These are phyloP conservation scores for Jamesozyma jinghongensis DNA, from an alignment of 805 yeast genomes.

Conservation along the genomic window DNA sequence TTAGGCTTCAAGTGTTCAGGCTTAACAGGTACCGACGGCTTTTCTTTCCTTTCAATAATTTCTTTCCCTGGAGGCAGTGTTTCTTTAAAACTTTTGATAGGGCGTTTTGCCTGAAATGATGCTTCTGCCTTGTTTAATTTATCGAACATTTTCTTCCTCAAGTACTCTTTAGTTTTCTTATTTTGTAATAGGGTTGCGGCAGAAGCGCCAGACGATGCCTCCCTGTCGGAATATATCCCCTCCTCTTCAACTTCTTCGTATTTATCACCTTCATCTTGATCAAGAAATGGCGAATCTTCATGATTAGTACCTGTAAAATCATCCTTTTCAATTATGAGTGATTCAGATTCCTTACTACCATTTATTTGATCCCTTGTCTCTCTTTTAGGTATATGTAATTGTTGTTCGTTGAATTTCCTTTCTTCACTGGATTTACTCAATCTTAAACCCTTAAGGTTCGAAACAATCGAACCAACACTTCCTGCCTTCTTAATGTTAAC, in stretches of 20 bases:
- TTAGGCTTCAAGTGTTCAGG: constrained; percentile 34
- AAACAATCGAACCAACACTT: neutral
- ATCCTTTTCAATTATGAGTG: neutral
- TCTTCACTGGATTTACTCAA: neutral
- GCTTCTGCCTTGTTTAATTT: constrained; percentile 31
- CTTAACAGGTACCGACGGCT: constrained; percentile 46
- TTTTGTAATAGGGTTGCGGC: neutral
- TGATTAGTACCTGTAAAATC: neutral
- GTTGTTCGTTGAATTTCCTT: neutral
- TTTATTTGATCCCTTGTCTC: neutral
- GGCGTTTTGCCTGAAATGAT: constrained; percentile 29
- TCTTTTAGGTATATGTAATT: neutral
- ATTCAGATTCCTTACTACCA: no score
- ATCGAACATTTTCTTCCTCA: constrained; percentile 33
- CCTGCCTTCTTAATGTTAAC: neutral
- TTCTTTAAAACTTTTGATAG: neutral
- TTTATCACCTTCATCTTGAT: neutral
- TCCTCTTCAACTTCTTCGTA: neutral
- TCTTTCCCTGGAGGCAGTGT: neutral
- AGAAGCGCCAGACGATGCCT: neutral
- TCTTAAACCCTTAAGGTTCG: no score
- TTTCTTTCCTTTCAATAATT: constrained; percentile 8
- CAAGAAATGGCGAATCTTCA: neutral
- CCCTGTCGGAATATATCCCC: neutral
- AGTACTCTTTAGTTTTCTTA: constrained; percentile 4